Evolutionary conservation across 2,329 filamentous ascomycete species (phyloP).

Genomic region (Paecilomyces sp.): DNA sequence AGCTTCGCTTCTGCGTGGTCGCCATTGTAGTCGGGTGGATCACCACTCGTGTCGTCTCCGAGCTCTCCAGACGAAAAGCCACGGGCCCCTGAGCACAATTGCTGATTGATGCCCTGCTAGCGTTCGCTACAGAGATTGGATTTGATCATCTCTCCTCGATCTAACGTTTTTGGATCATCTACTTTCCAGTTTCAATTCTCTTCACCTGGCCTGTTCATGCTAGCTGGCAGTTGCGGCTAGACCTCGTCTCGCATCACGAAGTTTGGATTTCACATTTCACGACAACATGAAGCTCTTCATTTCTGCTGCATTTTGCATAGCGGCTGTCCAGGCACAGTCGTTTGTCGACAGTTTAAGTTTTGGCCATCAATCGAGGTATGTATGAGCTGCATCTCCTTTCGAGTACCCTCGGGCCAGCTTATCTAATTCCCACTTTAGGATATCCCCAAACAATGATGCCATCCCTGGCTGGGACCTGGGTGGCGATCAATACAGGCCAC

Average conservation of each 20-base stretch:
- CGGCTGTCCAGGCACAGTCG: conserved; percentile 54
- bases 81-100: conserved; percentile 10
- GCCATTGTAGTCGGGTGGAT: conserved; percentile 43
- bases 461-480: conserved; percentile 51
- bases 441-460: conserved; percentile 49
- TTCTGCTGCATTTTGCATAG: conserved; percentile 39
- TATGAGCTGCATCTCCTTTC: not conserved
- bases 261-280: conserved; percentile 1
- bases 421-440: conserved; percentile 34
- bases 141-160: not conserved
- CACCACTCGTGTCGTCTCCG: conserved; percentile 30
- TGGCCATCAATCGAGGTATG: conserved; percentile 60
- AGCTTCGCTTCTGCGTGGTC: conserved; percentile 45
- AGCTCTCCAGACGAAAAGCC: conserved; percentile 18
- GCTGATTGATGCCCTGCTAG: not conserved
- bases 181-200: not conserved
- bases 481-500: conserved; percentile 49
- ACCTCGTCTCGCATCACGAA: conserved; percentile 3
- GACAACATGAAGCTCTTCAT: conserved; percentile 34
- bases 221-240: not conserved
- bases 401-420: not conserved
- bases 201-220: not conserved
- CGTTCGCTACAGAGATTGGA: not conserved
- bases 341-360: conserved; percentile 71
- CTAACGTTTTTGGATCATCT: not conserved